Evolutionary conservation across 768 basidiomycete species (phyloP), one percentile per base, ranked within the genome.

Genomic region (Naganishia onofrii): DNA sequence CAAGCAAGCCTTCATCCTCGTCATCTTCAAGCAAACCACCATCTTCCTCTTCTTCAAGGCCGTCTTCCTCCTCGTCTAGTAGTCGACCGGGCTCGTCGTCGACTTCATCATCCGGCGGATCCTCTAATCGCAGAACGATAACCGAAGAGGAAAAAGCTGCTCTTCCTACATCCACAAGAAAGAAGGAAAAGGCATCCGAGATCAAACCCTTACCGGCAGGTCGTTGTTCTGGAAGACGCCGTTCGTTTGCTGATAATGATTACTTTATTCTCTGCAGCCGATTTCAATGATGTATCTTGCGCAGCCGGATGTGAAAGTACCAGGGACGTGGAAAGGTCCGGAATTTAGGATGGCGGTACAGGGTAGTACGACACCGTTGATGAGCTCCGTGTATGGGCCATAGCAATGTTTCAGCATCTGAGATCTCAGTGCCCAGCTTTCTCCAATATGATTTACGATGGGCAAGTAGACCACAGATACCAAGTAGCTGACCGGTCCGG

Each of bases 61-160:
- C 60, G 13, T 44, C 60, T 9, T 63, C 60, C 1, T 63, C 60
- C 26, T 63, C 60, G 2, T 29, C 60, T 0, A 26, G 12, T 12
- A 34, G 31, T n/a, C 60, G 42, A 13, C 26, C 60, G 42, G 29
- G 23, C 42, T 38, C 60, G 0, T 63, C 60, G 1, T 63, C 60
- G 2, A 23, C 58, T 29, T 58, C 57, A 4, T 23, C 38, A 13
- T 28, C 36, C 26, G 26, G 3, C 42, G 23, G 38, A 23, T 63
- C 60, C 26, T 63, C 60, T 12, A 42, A 12, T 13, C 36, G 60
- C 29, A 36, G 60, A 36, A 63, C 60, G 23, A 42, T 63, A 10
- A 63, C 60, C 10, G 42, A 63, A 28, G 60, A 63, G 7, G 60
- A 63, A 19, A 63, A 63, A 44, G 60, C 60, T 26, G 60, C 60